Evolutionary conservation across 2,329 filamentous ascomycete genomes (phyloP).

Genomic region (Rhinocladiella mackenziei): DNA sequence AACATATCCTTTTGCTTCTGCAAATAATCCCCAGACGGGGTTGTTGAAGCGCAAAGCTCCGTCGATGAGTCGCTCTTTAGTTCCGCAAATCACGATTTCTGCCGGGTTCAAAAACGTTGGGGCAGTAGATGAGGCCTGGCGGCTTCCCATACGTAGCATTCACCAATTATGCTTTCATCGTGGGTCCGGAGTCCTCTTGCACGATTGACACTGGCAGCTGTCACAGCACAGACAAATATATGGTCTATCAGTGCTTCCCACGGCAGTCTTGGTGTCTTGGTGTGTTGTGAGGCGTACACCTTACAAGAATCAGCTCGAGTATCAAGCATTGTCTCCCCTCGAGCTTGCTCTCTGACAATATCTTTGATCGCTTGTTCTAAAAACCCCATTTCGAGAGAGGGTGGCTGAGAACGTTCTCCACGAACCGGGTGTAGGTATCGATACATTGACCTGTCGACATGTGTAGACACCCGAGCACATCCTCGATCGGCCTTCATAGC

Average conservation of each 20-base stretch:
- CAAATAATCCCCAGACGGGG: constrained; percentile 32
- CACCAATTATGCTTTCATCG: not conserved
- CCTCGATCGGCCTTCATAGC: constrained; percentile 2
- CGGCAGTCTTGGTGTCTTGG: not conserved
- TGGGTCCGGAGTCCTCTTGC: not conserved
- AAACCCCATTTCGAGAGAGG: not conserved
- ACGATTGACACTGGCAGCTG: not conserved
- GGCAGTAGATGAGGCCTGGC: constrained; percentile 43
- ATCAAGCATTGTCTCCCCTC: not conserved
- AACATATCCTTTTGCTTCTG: not conserved
- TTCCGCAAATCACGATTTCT: constrained; percentile 34
- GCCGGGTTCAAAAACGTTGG: constrained; percentile 39
- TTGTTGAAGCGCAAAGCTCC: constrained; percentile 45
- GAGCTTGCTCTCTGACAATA: not conserved
- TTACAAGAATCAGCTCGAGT: not conserved
- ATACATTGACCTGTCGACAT: constrained; percentile 5
- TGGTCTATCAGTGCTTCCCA: not conserved
- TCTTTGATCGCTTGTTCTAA: not conserved
- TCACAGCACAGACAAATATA: not conserved
- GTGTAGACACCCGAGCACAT: constrained; percentile 12
- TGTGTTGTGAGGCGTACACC: not conserved
- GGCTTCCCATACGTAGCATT: constrained; percentile 41
- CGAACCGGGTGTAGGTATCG: not conserved
- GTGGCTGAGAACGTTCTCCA: not conserved
- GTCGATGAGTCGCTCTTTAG: constrained; percentile 40